phyloP scores from a whole-genome alignment of 352 stramenopile genomes.

The Phytophthora fragariae region DNA sequence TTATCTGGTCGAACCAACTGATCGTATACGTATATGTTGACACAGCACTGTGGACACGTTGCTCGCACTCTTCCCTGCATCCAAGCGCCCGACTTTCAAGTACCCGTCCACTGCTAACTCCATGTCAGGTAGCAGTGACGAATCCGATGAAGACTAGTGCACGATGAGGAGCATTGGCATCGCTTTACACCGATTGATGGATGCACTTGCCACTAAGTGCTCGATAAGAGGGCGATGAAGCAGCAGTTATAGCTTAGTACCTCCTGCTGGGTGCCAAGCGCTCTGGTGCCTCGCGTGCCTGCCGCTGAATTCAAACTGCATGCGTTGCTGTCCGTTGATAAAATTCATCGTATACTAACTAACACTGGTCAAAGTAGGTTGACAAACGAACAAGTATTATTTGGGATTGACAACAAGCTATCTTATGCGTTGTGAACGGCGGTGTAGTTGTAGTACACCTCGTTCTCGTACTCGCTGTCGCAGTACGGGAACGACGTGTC shows the following conservation, averaged over 20 bases:
- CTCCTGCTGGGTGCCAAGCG: too few species aligned
- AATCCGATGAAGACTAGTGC: not conserved
- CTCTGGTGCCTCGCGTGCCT: too few species aligned
- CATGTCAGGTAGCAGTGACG: not conserved
- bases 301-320: too few species aligned
- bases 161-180: not conserved
- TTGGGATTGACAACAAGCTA: not conserved
- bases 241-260: too few species aligned
- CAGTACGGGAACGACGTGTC: conserved; percentile 32
- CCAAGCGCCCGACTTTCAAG: not conserved
- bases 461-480: conserved; percentile 31
- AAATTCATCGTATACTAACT: too few species aligned
- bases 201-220: too few species aligned
- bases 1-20: not conserved
- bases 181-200: not conserved
- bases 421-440: conserved; percentile 21
- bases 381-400: too few species aligned
- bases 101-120: not conserved
- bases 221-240: too few species aligned
- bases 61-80: not conserved
- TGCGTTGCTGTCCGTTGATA: too few species aligned
- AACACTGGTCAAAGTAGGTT: too few species aligned
- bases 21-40: not conserved
- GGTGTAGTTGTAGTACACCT: conserved; percentile 36
- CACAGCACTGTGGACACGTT: not conserved